Base-by-base conservation (phyloP, 352 stramenopile species). In the Elongisporangium prolatum region DNA sequence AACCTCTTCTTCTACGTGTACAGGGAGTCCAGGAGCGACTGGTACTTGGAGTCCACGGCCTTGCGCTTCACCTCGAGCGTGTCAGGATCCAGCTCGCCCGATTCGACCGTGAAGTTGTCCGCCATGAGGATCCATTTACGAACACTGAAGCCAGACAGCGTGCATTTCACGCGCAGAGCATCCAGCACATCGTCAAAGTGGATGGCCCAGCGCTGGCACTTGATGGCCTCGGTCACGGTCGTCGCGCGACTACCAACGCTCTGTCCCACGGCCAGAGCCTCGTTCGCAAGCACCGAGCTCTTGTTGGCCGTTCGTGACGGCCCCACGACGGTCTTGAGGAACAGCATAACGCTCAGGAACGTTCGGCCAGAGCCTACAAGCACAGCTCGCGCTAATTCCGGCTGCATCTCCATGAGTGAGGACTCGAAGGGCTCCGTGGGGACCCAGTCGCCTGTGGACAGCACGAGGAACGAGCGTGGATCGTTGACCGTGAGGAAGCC, bases 61-160 rank as follows among this genome's bases (percentile, higher is more conserved):
- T 75, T 77, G 24, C 84, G 84, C 51, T 74, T 73, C 16, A 93
- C 72, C 21, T 80, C 75, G 34, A 74, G 68, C 17, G 80, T 79
- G 37, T 89, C 84, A 2, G 72, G 71, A 38, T 93, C 77, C n/a
- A 93, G 50, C 55, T 91, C 81, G 4, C 81, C 81, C 0, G 77
- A 84, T 44, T 91, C 74, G 51, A 90, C 72, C 7, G 77, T 68
- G 52, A 91, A 89, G 21, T 75, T 65, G 11, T 83, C 65, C 1
- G 75, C 60, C 84, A 93, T 90, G 50, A 93, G 59, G 54, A 90
- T 87, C 84, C 84, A 93, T 64, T 91, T 93, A 54, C 84, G 68
- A 24, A 93, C 67, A 25, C 72, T 77, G 52, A 84, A 79, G 20
- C 77, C 78, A 0, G 84, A 88, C n/a, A 93, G 59, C 1, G 65